These are phyloP conservation scores for Penicillium coffeae DNA, from an alignment of 495 filamentous ascomycete species.

Conservation along the genomic window DNA sequence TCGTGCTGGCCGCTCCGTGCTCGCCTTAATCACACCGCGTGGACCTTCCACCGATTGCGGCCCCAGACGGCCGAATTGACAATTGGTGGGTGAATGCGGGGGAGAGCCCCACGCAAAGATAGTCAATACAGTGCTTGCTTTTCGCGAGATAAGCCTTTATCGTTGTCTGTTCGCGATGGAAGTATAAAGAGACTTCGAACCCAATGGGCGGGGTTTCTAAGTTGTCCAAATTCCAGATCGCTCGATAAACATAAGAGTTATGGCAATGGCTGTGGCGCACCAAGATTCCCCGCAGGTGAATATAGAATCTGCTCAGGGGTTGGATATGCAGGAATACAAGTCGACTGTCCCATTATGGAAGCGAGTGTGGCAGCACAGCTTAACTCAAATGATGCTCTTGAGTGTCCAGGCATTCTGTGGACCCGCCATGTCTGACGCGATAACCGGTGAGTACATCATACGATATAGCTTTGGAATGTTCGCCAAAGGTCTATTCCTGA, in stretches of 20 bases:
- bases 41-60: not conserved
- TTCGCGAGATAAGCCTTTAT: not conserved
- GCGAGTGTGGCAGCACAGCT: constrained; percentile 28
- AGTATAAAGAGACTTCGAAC: too few species aligned
- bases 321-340: constrained; percentile 16
- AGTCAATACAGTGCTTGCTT: not conserved
- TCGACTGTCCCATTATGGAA: constrained; percentile 24
- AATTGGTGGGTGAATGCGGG: not conserved
- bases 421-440: constrained; percentile 23
- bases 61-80: not conserved
- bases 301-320: not conserved
- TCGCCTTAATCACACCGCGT: not conserved
- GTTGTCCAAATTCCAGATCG: too few species aligned
- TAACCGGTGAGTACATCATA: constrained; percentile 23
- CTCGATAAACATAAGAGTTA: too few species aligned
- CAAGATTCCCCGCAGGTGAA: not conserved
- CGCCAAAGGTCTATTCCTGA: not conserved
- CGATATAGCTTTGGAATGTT: too few species aligned
- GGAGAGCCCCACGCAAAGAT: not conserved
- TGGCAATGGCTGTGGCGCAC: not conserved
- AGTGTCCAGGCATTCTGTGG: constrained; percentile 16
- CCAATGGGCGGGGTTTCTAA: too few species aligned
- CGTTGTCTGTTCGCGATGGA: too few species aligned
- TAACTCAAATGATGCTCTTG: constrained; percentile 31
- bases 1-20: not conserved